These are phyloP conservation scores for Candida stauntonica DNA, from an alignment of 805 yeast genomes.

Conservation along the genomic window DNA sequence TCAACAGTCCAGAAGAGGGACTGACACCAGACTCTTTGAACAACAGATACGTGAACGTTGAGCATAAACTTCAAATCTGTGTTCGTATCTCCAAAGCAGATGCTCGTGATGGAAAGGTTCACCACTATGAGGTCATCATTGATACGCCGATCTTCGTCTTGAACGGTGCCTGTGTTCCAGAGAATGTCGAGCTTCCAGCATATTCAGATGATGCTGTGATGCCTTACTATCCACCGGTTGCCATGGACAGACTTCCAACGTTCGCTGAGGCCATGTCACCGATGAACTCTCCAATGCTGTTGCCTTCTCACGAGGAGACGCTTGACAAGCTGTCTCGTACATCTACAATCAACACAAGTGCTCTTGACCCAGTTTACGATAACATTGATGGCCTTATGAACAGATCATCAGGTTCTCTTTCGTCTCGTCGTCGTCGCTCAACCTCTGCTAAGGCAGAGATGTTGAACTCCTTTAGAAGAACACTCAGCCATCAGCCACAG, in stretches of 20 bases:
- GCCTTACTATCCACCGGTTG: constrained; percentile 1
- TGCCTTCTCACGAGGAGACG: constrained; percentile 20
- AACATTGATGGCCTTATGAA: constrained; percentile 23
- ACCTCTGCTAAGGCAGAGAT: constrained; percentile 13
- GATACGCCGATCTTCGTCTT: constrained; percentile 66
- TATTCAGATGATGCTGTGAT: constrained; percentile 20
- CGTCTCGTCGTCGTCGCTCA: constrained; percentile 4
- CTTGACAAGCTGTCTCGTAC: constrained; percentile 19
- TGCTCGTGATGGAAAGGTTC: constrained; percentile 43
- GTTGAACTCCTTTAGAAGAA: constrained; percentile 13
- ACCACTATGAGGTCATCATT: constrained; percentile 75
- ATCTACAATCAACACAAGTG: constrained; percentile 14
- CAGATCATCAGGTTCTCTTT: constrained; percentile 2
- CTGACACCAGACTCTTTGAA: constrained; percentile 51
- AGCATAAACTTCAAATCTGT: constrained; percentile 67
- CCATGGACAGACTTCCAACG: constrained; percentile 43
- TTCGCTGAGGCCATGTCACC: constrained; percentile 65
- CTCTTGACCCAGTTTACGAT: constrained; percentile 9
- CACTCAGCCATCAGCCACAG: constrained; percentile 4
- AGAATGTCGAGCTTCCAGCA: constrained; percentile 36
- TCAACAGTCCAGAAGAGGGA: constrained; percentile 19
- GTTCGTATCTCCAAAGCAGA: constrained; percentile 65
- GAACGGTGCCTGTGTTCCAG: constrained; percentile 38
- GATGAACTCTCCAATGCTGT: constrained; percentile 24
- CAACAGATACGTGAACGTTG: constrained; percentile 55